phyloP scores from a whole-genome alignment of 1,139 yeast genomes.

The Pichia sp. region DNA sequence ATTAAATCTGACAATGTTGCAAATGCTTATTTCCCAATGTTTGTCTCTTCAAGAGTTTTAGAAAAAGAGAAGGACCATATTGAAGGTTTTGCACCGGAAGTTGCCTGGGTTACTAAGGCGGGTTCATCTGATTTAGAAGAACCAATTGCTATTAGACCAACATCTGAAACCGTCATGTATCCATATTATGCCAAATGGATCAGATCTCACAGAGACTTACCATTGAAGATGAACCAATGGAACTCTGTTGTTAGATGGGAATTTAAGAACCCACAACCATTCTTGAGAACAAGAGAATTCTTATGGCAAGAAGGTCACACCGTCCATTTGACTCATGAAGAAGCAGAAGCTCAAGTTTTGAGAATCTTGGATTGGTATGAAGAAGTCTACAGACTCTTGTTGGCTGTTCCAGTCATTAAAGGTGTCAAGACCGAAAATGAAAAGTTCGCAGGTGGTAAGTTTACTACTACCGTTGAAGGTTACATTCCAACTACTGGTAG shows the following conservation, averaged over 20 bases:
- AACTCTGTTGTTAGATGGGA: constrained; percentile 99
- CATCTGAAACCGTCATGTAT: constrained; percentile 99
- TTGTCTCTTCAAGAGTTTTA: constrained; percentile 83
- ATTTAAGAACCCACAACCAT: constrained; percentile 99
- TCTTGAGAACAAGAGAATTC: constrained; percentile 96
- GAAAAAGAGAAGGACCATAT: constrained; percentile 98
- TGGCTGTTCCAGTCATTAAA: constrained; percentile 95
- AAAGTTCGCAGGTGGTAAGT: constrained; percentile 96
- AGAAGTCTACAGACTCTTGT: constrained; percentile 76
- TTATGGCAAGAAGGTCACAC: constrained; percentile 99
- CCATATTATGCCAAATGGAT: constrained; percentile 99
- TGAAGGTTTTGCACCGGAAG: constrained; percentile 99
- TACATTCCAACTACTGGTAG: constrained; percentile 98
- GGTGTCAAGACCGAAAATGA: constrained; percentile 96
- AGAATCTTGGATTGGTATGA: constrained; percentile 84
- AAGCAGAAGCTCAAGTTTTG: constrained; percentile 75
- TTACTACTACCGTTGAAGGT: constrained; percentile 94
- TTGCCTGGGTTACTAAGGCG: constrained; percentile 98
- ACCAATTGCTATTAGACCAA: constrained; percentile 98
- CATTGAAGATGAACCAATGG: constrained; percentile 96
- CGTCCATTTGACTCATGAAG: constrained; percentile 77
- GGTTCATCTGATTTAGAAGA: constrained; percentile 92
- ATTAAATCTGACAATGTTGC: constrained; percentile 87
- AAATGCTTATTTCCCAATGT: constrained; percentile 98
- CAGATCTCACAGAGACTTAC: constrained; percentile 96